Percentiles rank a stretch among this genome's conserved stretches.
Evolutionary conservation across 2,329 filamentous ascomycete genomes (phyloP).

Genomic region (Penicillium sp.): DNA sequence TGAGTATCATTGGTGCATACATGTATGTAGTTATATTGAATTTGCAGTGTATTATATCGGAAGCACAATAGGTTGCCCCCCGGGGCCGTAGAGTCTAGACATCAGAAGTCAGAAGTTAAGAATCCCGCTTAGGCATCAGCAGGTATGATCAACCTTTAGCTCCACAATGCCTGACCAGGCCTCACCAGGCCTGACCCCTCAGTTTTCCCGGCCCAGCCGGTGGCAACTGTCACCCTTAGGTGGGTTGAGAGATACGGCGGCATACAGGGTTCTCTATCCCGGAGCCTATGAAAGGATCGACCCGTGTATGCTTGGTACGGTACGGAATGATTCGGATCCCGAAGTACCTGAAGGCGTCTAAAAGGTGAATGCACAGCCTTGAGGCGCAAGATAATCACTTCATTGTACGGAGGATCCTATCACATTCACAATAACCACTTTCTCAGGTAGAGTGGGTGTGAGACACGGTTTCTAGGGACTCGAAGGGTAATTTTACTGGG

Average conservation of each 20-base stretch:
- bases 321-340: conserved; percentile 25
- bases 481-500: not conserved
- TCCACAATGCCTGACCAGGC: conserved; percentile 2
- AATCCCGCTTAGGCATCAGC: conserved; percentile 6
- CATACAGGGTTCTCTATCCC: conserved; percentile 20
- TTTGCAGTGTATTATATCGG: not conserved
- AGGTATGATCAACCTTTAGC: conserved; percentile 4
- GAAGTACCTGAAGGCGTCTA: conserved; percentile 1
- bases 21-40: too few species aligned
- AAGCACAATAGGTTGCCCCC: not conserved
- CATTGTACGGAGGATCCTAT: not conserved
- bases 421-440: not conserved
- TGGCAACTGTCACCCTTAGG: conserved; percentile 6
- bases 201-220: conserved; percentile 21
- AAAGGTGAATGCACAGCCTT: not conserved
- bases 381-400: not conserved
- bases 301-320: conserved; percentile 6
- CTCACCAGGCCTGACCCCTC: conserved; percentile 1
- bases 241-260: conserved; percentile 17
- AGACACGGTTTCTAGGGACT: not conserved
- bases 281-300: conserved; percentile 20
- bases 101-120: not conserved
- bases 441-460: not conserved
- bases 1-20: too few species aligned
- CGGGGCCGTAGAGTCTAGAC: not conserved